Base-by-base conservation (phyloP, 768 basidiomycete species). In the Suillus luteus region DNA sequence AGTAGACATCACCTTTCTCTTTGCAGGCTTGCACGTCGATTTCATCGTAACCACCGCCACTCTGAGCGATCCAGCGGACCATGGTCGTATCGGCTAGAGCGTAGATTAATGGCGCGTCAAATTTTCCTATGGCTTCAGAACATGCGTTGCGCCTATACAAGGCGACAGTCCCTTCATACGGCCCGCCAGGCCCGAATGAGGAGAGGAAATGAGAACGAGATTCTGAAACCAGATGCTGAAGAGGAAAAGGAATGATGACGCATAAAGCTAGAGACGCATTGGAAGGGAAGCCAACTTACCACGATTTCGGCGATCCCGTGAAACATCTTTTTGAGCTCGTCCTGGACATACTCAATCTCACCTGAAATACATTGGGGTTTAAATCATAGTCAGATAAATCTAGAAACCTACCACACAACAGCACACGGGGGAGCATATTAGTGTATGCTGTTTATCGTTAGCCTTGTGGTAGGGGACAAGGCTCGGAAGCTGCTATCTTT, bases 31-130 rank as follows among this genome's bases (percentile, higher is more conserved):
- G 77, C 22, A 93, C 85, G 69, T 93, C 90, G 64, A 95, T 87
- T 62, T 87, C 85, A 73, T 95, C 92, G 70, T 95, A 95, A 0
- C 93, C 93, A 0, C 93, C 91, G 11, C 92, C 92, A 63, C 93
- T 94, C 75, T 93, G 92, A 7, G 88, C 90, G 70, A 95, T 91
- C 87, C 89, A 93, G 72, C 87, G 87, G 60, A 93, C 82, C 27
- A 77, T 80, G 1, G 78, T 65, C 27, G 78, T 79, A 22, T 59
- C 65, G 1, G 92, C 86, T 9, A 95, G 79, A 0, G 81, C 83
- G 54, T 82, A 74, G 66, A 96, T 83, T 63, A 96, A 79, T 66
- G 87, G 87, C 69, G 83, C 83, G 73, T 96, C 91, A 70, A 92
- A 93, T n/a, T 83, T 77, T 24, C 91, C 92, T 69, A 92, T 86